Percentiles rank a stretch among this genome's conserved stretches.
Conservation (phyloP, 2,329 filamentous ascomycete species). For the Beauveria rudraprayagi region DNA sequence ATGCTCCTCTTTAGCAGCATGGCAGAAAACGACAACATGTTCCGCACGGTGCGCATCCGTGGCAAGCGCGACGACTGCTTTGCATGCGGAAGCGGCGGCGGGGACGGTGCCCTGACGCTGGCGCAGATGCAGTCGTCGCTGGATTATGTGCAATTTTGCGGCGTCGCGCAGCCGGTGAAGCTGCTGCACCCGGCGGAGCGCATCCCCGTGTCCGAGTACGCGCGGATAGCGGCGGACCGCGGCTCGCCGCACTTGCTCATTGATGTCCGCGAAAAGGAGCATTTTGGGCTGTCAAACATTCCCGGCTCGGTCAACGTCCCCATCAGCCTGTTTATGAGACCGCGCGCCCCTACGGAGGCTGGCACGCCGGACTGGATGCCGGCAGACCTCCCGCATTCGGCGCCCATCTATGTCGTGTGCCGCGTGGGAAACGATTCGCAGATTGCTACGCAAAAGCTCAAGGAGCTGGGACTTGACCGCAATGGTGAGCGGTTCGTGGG, state of each 20-base stretch:
- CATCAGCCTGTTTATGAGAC: slow-evolving; percentile 46
- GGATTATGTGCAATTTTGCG: slow-evolving; percentile 85
- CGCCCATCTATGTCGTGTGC: slow-evolving; percentile 64
- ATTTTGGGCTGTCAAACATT: slow-evolving; percentile 74
- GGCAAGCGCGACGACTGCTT: slow-evolving; percentile 62
- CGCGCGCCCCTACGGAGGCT: slow-evolving; percentile 15
- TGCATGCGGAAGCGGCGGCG: slow-evolving; percentile 56
- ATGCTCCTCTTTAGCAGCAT: slow-evolving; percentile 43
- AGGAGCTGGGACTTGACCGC: slow-evolving; percentile 48
- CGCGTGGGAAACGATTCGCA: slow-evolving; percentile 74
- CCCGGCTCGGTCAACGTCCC: slow-evolving; percentile 67
- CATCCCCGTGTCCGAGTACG: slow-evolving; percentile 57
- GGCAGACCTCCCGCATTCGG: slow-evolving; percentile 27
- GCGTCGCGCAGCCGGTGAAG: slow-evolving; percentile 45
- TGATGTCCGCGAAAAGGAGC: slow-evolving; percentile 77
- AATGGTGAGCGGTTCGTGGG: slow-evolving; percentile 49
- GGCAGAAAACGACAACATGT: slow-evolving; percentile 37
- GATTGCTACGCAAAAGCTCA: slow-evolving; percentile 56
- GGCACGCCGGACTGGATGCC: slow-evolving; percentile 30
- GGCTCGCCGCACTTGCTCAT: slow-evolving; percentile 50
- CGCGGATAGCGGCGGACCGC: slow-evolving; percentile 18
- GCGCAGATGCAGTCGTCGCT: slow-evolving; percentile 54
- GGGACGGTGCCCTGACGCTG: slow-evolving; percentile 50
- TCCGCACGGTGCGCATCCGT: slow-evolving; percentile 69
- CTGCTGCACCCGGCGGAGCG: slow-evolving; percentile 57